Evolutionary conservation across 176 grass and related monocot genomes (phyloP).

Genomic region (Themeda triandra): DNA sequence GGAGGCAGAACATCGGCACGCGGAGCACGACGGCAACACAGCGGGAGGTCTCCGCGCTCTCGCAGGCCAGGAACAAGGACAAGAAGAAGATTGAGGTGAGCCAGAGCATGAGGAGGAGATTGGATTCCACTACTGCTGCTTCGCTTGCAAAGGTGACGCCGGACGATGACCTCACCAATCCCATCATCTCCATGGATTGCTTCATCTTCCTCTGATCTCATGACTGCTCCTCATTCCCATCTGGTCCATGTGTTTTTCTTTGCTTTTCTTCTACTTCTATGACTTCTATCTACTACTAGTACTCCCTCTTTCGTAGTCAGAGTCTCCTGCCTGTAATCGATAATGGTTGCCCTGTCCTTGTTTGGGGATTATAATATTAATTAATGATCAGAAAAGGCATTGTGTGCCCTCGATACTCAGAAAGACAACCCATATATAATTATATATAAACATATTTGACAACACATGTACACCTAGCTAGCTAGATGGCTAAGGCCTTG

Average conservation of each 20-base stretch:
- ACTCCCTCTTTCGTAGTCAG: too few species aligned
- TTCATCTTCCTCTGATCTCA: constrained; percentile 36
- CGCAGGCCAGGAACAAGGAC: too few species aligned
- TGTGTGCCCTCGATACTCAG: too few species aligned
- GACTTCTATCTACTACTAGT: too few species aligned
- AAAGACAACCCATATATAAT: too few species aligned
- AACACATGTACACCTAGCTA: too few species aligned
- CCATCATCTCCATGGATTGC: constrained; percentile 46
- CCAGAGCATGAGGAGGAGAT: neutral
- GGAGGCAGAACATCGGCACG: neutral
- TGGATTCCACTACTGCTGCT: neutral
- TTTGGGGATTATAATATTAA: neutral
- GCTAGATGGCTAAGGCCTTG: too few species aligned
- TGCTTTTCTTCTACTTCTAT: neutral
- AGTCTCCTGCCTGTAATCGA: neutral
- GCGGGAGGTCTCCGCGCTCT: neutral
- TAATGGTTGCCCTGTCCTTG: neutral
- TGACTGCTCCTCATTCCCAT: neutral
- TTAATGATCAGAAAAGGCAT: too few species aligned
- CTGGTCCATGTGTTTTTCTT: neutral
- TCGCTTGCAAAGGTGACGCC: neutral
- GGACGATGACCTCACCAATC: constrained; percentile 34
- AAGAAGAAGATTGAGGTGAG: too few species aligned
- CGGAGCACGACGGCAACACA: neutral
- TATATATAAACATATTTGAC: too few species aligned